Evolutionary conservation across 1,284 basidiomycete species (phyloP), one percentile per base, ranked within the genome.

Genomic region (Vanrija sp.): DNA sequence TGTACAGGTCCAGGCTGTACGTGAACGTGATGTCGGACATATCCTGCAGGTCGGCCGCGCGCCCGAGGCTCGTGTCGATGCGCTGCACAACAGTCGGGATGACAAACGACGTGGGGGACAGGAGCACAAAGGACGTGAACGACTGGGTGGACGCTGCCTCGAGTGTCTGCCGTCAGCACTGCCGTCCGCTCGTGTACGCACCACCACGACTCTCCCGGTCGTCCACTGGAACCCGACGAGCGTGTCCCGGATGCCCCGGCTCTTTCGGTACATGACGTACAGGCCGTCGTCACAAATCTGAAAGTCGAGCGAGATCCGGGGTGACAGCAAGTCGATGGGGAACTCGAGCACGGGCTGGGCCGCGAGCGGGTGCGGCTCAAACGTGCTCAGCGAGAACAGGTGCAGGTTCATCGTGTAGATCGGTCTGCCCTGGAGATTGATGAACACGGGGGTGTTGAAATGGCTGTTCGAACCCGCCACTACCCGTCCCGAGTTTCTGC

Each of bases 271-370:
- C 49, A 75, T 49, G 5, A 77, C 59, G 46, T 65, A 74, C n/a
- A 77, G 42, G 12, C 66, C 65, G 49, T 77, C 73, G 54, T 77
- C 75, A 56, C 72, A 72, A 28, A 77, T 73, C 61, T 77, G 72
- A 57, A 73, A 73, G 8, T 67, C 68, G 10, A 73, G 62, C 21
- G 52, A 49, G 21, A 66, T 52, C 16, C 43, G 40, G 15, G 53
- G 50, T n/a, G 21, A 44, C 6, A n/a, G 21, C 10, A 72, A 38
- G 0, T 26, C 12, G 0, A 43, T 38, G 0, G 71, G 67, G 64
- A 67, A 71, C 19, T 62, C 52, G 25, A 77, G 52, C 0, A 66
- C 45, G 12, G 63, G 55, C 23, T 63, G 28, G 8, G 57, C 29
- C 1, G 74, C 75, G 23, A 38, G 59, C 5, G 75, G 73, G 51